These are phyloP conservation scores for Saitoella complicata DNA, from an alignment of 805 yeast species.

Conservation along the genomic window DNA sequence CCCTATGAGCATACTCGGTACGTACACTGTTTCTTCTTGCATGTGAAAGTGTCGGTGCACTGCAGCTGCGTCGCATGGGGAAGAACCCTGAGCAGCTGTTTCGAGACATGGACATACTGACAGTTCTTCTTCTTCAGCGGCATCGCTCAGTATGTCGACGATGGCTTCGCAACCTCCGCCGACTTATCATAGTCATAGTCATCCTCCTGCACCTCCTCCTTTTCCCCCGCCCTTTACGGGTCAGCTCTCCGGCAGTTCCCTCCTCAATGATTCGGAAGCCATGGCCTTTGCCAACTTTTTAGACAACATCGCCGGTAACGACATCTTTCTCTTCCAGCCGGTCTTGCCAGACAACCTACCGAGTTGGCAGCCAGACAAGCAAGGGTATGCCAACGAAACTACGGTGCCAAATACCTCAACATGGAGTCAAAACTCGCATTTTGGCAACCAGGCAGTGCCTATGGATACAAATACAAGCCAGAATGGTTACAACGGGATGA, in stretches of 20 bases:
- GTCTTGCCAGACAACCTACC: slow-evolving; percentile 12
- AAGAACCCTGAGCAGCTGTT: too few species aligned
- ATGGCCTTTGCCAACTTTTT: slow-evolving; percentile 18
- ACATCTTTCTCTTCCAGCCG: slow-evolving; percentile 20
- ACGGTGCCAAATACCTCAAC: background rate
- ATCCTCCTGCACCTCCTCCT: too few species aligned
- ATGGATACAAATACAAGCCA: background rate
- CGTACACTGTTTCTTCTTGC: too few species aligned
- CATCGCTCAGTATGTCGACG: too few species aligned
- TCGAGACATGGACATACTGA: too few species aligned
- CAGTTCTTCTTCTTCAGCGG: too few species aligned
- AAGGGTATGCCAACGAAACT: background rate
- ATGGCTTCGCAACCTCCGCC: too few species aligned
- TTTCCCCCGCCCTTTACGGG: too few species aligned
- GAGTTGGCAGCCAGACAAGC: slow-evolving; percentile 1
- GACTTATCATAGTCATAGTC: too few species aligned
- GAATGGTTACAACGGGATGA: background rate
- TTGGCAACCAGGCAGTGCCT: background rate
- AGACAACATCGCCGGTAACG: slow-evolving; percentile 18
- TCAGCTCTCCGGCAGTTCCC: slow-evolving; percentile 2
- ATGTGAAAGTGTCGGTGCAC: too few species aligned
- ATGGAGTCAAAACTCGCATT: slow-evolving; percentile 1
- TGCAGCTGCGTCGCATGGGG: too few species aligned
- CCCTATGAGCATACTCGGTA: too few species aligned
- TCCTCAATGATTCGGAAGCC: slow-evolving; percentile 18